phyloP scores from a whole-genome alignment of 2,329 filamentous ascomycete genomes.

The Diaporthe sp. region DNA sequence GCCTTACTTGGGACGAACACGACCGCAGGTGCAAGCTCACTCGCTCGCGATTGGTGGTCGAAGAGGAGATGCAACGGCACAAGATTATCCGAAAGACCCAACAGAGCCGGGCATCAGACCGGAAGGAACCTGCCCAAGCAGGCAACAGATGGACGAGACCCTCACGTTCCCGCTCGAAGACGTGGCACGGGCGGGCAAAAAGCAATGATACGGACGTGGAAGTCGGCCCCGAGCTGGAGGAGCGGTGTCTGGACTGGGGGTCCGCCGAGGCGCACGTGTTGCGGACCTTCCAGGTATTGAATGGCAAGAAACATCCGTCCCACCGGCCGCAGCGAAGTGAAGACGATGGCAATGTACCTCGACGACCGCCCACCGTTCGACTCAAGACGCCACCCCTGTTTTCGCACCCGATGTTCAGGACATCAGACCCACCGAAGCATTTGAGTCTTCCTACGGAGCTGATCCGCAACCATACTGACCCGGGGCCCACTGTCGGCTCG shows the following conservation, averaged over 20 bases:
- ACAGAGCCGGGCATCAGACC: slow-evolving; percentile 43
- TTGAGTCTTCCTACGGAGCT: slow-evolving; percentile 36
- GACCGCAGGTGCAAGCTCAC: slow-evolving; percentile 42
- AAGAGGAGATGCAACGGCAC: slow-evolving; percentile 44
- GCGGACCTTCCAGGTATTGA: slow-evolving; percentile 31
- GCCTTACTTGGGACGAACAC: slow-evolving; percentile 45
- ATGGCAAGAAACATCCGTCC: slow-evolving; percentile 25
- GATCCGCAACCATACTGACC: slow-evolving; percentile 17
- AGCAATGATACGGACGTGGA: not conserved
- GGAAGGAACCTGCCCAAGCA: not conserved
- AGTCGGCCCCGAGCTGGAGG: not conserved
- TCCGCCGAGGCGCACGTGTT: slow-evolving; percentile 36
- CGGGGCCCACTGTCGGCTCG: not conserved
- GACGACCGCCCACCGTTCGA: slow-evolving; percentile 27
- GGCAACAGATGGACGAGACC: not conserved
- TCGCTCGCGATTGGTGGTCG: slow-evolving; percentile 43
- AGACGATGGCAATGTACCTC: slow-evolving; percentile 1
- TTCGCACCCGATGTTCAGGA: slow-evolving; percentile 38
- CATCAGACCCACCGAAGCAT: slow-evolving; percentile 17
- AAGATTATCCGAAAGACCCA: slow-evolving; percentile 45
- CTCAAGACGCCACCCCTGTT: slow-evolving; percentile 39
- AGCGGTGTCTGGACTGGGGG: slow-evolving; percentile 23
- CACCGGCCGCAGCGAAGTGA: not conserved
- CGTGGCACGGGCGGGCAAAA: slow-evolving; percentile 30
- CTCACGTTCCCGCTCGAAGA: slow-evolving; percentile 25